phyloP scores from a whole-genome alignment of 768 basidiomycete species.

The Kwoniella shandongensis region DNA sequence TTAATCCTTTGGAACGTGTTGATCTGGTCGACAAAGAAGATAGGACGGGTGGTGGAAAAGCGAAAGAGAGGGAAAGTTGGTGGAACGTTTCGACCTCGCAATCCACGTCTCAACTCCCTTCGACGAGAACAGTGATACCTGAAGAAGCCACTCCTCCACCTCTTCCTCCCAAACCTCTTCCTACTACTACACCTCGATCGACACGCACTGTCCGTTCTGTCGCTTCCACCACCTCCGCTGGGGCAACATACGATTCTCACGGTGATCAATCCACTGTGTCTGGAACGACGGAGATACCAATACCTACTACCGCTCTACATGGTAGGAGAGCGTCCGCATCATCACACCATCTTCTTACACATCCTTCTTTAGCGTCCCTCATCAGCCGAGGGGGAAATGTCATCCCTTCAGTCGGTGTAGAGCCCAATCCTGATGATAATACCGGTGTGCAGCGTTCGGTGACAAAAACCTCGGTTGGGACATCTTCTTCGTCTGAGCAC shows the following conservation, averaged over 20 bases:
- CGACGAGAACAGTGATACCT: not conserved
- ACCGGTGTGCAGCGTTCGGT: too few relatives aligned
- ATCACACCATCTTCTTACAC: conserved; percentile 7
- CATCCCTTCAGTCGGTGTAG: too few relatives aligned
- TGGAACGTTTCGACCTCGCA: not conserved
- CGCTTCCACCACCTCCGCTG: not conserved
- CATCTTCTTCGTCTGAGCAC: not conserved
- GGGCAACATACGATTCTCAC: not conserved
- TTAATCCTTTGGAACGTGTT: not conserved
- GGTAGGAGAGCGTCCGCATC: conserved; percentile 13
- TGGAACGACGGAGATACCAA: conserved; percentile 9
- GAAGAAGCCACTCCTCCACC: conserved; percentile 8
- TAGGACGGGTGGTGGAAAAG: not conserved
- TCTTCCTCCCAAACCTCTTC: conserved; percentile 5
- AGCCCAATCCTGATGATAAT: too few relatives aligned
- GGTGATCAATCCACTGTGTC: not conserved
- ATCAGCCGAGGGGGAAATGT: too few relatives aligned
- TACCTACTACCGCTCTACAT: not conserved
- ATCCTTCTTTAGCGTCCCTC: conserved; percentile 1
- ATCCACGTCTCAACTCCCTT: not conserved
- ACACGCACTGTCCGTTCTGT: conserved; percentile 3
- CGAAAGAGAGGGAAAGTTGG: not conserved
- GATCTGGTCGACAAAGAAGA: not conserved
- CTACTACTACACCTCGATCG: conserved; percentile 3
- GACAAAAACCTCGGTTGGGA: too few relatives aligned